Percentiles rank a stretch among this genome's conserved stretches.
Conservation (phyloP, 208 protist species). For the Phytomonas sp. region DNA sequence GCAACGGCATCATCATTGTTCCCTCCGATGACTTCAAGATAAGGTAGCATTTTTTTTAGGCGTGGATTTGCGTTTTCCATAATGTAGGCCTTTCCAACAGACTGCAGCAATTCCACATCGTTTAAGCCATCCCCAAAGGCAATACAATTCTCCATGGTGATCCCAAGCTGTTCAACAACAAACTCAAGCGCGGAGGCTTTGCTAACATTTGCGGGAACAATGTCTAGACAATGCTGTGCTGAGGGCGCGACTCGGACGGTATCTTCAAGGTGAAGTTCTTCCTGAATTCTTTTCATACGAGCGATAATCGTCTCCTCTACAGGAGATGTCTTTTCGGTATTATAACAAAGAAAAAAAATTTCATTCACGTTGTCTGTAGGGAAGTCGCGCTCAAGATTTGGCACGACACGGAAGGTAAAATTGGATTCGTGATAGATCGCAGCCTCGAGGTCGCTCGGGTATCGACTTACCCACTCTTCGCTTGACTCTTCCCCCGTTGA, state of each 20-base stretch:
- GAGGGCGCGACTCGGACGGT: constrained; percentile 42
- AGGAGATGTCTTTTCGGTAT: constrained; percentile 19
- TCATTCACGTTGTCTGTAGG: constrained; percentile 46
- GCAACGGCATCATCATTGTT: constrained; percentile 69
- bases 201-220: constrained; percentile 41
- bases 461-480: constrained; percentile 58
- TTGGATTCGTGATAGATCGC: constrained; percentile 36
- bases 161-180: constrained; percentile 34
- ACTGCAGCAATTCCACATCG: constrained; percentile 51
- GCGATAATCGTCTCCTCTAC: constrained; percentile 28
- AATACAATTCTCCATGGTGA: constrained; percentile 45
- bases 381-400: constrained; percentile 36
- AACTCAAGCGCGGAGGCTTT: constrained; percentile 53
- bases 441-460: constrained; percentile 32
- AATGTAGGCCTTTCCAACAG: constrained; percentile 53
- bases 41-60: constrained; percentile 41
- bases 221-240: constrained; percentile 42
- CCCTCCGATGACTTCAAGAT: constrained; percentile 48
- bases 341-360: constrained; percentile 62
- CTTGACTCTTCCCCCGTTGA: constrained; percentile 29
- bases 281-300: constrained; percentile 20
- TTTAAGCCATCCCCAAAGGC: constrained; percentile 71
- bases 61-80: constrained; percentile 55
- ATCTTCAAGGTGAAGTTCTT: constrained; percentile 13
- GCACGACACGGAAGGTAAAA: constrained; percentile 31